Evolutionary conservation across 2,329 filamentous ascomycete genomes (phyloP), one percentile per base, ranked within the genome.

Genomic region (Boeremia exigua): DNA sequence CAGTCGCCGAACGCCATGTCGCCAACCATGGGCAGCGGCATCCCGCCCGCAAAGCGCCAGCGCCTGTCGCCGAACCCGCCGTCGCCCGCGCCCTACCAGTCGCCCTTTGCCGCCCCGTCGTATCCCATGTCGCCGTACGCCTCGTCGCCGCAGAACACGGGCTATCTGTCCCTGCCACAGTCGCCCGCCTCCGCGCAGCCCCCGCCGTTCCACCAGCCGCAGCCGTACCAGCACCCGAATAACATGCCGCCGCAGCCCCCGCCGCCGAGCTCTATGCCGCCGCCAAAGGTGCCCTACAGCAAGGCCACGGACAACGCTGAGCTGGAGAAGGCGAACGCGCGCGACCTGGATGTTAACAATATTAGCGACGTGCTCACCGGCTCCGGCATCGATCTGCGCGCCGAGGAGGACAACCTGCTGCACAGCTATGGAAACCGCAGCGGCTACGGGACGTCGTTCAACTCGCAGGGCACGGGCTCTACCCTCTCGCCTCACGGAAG

Each of bases 371-470:
- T 92, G 46, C 77, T 96, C 50, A 88, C 88, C 15, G 91, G 90
- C 15, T 94, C 92, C 14, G 92, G 92, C 45, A 92, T 97, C 60
- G 91, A 96, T 78, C 77, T 96, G 42, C 87, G 89, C 55, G 92
- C 92, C 61, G 93, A 96, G 74, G 91, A 96, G 69, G 90, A 92
- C 65, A 90, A 87, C 62, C 82, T 95, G 74, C 88, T 91, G 39
- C 87, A 86, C 56, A 80, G 86, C 53, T 88, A 87, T 69, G 83
- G 85, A 39, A 78, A 76, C 70, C 69, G 79, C 72, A 52, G 48
- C 30, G 69, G 82, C 70, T 73, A 78, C 65, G 65, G 75, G 55
- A 76, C 80, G 49, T 81, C 81, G 8, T 81, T 76, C 63, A 73
- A 73, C 43, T 76, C 75, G 8, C 72, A 76, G 49, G 60, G 67